Evolutionary conservation across 2,329 filamentous ascomycete genomes (phyloP), one percentile per base, ranked within the genome.

Genomic region (Fusarium brachygibbosum): DNA sequence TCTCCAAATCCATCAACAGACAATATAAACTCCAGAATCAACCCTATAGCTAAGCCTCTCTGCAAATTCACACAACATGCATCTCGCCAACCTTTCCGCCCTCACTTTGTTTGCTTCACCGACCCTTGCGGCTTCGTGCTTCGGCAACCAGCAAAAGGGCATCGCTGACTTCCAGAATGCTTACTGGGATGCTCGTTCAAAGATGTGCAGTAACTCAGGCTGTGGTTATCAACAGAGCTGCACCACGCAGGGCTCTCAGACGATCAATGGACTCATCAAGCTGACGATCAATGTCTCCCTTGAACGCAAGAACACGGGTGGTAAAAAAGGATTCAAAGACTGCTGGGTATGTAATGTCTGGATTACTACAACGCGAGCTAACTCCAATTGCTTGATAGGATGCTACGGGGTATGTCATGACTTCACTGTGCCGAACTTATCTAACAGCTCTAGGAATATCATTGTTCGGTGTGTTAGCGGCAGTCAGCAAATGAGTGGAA

Each of bases 311-410:
- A 48, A 65, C 11, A 66, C 56, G 1, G 56, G 64, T 3, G 25
- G 40, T 7, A 53, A 61, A 12, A 69, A 68, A n/a, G 66, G 66
- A 14, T 69, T 68, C 41, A 49, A 60, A 21, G 65, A 69, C 5
- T 69, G 65, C 25, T 69, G 61, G 66, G 66, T 69, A 58, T 4
- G 65, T 48, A 32, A n/a, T 5, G 11, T 3, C 2, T 5, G 4
- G 2, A 3, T 3, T 2, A 23, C 3, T 19, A 6, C 19, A 17
- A 31, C 6, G 40, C 53, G 66, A 32, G 44, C 53, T 68, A 35
- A 68, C 14, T 11, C 12, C 14, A 1, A 8, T 6, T 11, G 12
- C 13, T 4, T 25, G 38, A 5, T 6, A 68, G 62, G 65, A 52
- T 32, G 65, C 48, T 23, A 66, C 65, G 1, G 61, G 53, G 64